These are phyloP conservation scores for Arachnopeziza araneosa DNA, from an alignment of 2,329 filamentous ascomycete species.

Conservation along the genomic window DNA sequence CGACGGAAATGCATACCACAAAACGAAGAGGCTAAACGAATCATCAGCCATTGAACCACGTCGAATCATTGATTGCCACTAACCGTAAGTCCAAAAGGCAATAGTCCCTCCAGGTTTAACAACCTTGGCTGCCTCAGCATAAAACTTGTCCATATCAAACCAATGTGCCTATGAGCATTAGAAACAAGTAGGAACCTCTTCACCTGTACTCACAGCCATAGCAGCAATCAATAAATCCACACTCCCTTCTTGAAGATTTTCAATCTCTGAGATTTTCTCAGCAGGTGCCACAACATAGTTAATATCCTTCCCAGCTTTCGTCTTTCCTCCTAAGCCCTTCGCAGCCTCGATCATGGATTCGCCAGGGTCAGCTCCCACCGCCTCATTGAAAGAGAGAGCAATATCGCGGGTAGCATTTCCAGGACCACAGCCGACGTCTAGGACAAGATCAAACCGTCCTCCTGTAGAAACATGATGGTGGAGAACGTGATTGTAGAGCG, in stretches of 20 bases:
- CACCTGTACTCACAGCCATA: conserved; percentile 12
- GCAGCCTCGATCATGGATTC: conserved; percentile 27
- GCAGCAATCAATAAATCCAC: conserved; percentile 27
- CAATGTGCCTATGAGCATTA: conserved; percentile 37
- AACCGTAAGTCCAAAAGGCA: conserved; percentile 37
- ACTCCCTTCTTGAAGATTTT: conserved; percentile 10
- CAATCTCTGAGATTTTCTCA: conserved; percentile 22
- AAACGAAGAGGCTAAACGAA: conserved; percentile 13
- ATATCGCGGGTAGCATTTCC: conserved; percentile 28
- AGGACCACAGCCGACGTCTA: conserved; percentile 31
- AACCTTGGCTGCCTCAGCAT: conserved; percentile 36
- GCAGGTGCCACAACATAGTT: conserved; percentile 20
- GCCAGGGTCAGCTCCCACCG: conserved; percentile 27
- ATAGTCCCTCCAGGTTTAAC: conserved; percentile 45
- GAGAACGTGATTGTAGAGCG: conserved; percentile 20
- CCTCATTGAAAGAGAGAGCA: conserved; percentile 22
- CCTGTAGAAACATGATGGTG: conserved; percentile 20
- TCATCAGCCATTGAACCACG: neutral
- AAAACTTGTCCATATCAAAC: conserved; percentile 45
- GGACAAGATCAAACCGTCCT: conserved; percentile 18
- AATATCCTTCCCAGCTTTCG: conserved; percentile 16
- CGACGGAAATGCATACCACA: conserved; percentile 10
- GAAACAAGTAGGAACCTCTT: neutral
- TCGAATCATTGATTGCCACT: conserved; percentile 1
- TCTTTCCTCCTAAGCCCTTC: conserved; percentile 18